Conservation (phyloP, 2,329 filamentous ascomycete genomes). For the Purpureocillium takamizusanense region DNA sequence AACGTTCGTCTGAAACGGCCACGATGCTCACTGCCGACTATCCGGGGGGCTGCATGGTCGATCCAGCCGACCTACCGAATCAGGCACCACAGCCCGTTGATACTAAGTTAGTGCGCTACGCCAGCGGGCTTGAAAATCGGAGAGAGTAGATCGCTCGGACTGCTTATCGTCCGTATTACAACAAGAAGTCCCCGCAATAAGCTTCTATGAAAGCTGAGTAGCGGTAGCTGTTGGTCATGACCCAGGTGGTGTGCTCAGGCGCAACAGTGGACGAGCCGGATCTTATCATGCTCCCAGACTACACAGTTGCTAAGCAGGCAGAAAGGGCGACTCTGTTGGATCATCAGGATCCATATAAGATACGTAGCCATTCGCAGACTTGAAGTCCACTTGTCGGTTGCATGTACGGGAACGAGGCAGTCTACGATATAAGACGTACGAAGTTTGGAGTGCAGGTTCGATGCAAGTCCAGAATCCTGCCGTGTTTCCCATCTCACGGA, state of each 20-base stretch:
- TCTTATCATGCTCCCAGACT: no score
- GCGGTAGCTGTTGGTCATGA: no score
- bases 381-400: no score
- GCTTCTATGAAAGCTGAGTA: no score
- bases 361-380: no score
- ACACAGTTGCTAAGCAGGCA: background rate
- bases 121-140: background rate
- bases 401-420: no score
- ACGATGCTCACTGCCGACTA: conserved; percentile 8
- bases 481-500: background rate
- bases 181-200: no score
- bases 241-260: no score
- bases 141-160: background rate
- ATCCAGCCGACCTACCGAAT: conserved; percentile 11
- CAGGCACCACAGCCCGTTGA: conserved; percentile 6
- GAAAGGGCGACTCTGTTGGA: background rate
- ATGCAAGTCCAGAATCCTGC: background rate
- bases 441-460: no score
- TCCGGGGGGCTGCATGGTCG: conserved; percentile 6
- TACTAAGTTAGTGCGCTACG: no score
- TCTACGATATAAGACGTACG: no score
- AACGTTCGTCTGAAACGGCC: conserved; percentile 2
- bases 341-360: background rate
- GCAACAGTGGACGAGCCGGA: no score
- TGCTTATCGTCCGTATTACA: background rate